Percentiles rank a stretch among this genome's conserved stretches.
Conservation (phyloP, 805 yeast genomes). For the Starmerella sirachaensis region DNA sequence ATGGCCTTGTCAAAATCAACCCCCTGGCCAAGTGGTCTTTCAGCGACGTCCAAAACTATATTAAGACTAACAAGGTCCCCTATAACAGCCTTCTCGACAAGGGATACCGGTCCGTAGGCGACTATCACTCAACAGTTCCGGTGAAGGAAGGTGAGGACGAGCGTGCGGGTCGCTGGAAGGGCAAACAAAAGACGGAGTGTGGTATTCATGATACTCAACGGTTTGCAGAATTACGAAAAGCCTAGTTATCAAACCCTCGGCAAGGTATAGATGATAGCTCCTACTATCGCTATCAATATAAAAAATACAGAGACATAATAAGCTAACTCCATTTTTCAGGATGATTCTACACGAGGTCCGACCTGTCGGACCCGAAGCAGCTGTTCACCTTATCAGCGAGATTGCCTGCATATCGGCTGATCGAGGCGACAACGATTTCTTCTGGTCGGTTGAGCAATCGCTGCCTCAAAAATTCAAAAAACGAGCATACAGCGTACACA, state of each 20-base stretch:
- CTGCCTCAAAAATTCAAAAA: slow-evolving; percentile 9
- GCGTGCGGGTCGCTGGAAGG: slow-evolving; percentile 95
- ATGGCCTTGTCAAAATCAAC: slow-evolving; percentile 72
- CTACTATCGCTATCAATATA: no score
- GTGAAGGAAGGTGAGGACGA: slow-evolving; percentile 89
- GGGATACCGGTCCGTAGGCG: slow-evolving; percentile 89
- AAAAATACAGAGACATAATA: no score
- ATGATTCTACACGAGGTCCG: neutral
- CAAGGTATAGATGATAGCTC: no score
- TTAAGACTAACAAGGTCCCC: slow-evolving; percentile 63
- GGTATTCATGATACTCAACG: slow-evolving; percentile 80
- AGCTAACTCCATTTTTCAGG: no score
- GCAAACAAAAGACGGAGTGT: slow-evolving; percentile 83
- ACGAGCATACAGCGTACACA: slow-evolving; percentile 7
- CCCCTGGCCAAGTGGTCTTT: slow-evolving; percentile 82
- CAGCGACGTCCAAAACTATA: slow-evolving; percentile 53
- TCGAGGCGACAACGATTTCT: slow-evolving; percentile 1
- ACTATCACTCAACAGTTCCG: slow-evolving; percentile 88
- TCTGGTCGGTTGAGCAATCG: slow-evolving; percentile 6
- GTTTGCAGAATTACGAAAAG: slow-evolving; percentile 43
- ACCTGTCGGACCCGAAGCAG: neutral
- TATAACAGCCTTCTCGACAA: slow-evolving; percentile 71
- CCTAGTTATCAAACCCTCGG: no score
- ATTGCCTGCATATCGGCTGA: neutral
- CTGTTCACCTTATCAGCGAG: neutral